Evolutionary conservation across 2,329 filamentous ascomycete genomes (phyloP).

Genomic region (Dothideomycetidae sp.): DNA sequence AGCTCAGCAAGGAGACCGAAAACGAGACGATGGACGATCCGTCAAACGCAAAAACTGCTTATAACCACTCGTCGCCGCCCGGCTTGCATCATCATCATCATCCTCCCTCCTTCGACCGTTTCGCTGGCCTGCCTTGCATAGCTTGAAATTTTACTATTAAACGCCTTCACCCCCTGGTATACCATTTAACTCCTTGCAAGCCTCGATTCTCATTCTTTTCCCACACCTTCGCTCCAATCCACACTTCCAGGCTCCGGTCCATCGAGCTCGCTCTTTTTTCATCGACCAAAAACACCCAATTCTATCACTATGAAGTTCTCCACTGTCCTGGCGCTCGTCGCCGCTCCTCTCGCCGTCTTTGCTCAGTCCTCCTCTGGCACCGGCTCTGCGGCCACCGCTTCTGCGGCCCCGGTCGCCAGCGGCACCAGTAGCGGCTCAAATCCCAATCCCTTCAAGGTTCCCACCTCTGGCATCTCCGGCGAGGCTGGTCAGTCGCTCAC

Average conservation of each 20-base stretch:
- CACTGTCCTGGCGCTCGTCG: slow-evolving; percentile 30
- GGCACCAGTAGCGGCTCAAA: slow-evolving; percentile 8
- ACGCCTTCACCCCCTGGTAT: neutral
- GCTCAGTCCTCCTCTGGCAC: no score
- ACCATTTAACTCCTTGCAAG: neutral
- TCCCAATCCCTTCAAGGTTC: slow-evolving; percentile 36
- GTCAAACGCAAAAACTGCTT: neutral
- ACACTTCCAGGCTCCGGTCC: neutral
- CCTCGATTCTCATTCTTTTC: neutral
- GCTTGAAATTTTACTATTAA: neutral
- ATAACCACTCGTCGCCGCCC: no score
- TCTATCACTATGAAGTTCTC: slow-evolving; percentile 32
- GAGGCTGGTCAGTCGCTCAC: slow-evolving; percentile 32
- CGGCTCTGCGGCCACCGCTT: no score
- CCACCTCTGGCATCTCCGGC: slow-evolving; percentile 29
- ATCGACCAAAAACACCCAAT: slow-evolving; percentile 1
- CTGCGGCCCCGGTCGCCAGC: no score
- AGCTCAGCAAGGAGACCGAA: no score
- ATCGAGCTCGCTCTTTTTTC: neutral
- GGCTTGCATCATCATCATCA: neutral
- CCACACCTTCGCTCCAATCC: neutral
- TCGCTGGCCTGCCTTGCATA: neutral
- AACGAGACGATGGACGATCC: neutral
- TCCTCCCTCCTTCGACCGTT: neutral
- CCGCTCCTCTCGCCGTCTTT: slow-evolving; percentile 29